Evolutionary conservation across 139 green algal genomes (phyloP), one percentile per base, ranked within the genome.

Genomic region (Eudorina sp.): DNA sequence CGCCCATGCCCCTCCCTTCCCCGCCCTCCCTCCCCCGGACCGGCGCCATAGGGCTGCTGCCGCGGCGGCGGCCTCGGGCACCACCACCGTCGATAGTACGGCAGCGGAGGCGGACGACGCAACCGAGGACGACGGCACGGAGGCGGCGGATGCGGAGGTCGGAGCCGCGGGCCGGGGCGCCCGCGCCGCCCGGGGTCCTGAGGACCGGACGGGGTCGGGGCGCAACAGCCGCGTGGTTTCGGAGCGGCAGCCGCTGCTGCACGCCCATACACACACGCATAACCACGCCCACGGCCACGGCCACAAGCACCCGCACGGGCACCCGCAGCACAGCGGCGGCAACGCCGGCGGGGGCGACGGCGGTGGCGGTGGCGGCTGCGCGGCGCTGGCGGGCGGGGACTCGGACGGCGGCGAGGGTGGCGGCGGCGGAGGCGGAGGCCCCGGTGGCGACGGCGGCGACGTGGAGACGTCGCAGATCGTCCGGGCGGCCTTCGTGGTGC

Each of bases 201-300:
- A 25, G 55, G 55, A 66, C 7, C 55, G 29, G 29, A 25, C 55
- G 23, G 62, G 6, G 27, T 25, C 62, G 23, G 62, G 27, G 19
- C 62, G 62, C 19, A 7, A n/a, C n/a, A n/a, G n/a, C 62, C 23
- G 62, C 31, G 34, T 25, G 34, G 66, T 31, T 53, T 13, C 34
- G 70, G 70, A 79, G 41, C 40, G 70, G 70, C 70, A 58, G 23
- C 70, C 70, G 21, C 70, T 79, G 70, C 43, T 79, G 43, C 70
- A 79, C 41, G 23, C 70, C 70, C 70, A 79, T 19, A 58, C 16
- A 14, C 58, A 68, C 58, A 29, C n/a, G n/a, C n/a, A n/a, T n/a
- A n/a, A n/a, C n/a, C n/a, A n/a, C n/a, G n/a, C n/a, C n/a, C n/a
- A n/a, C n/a, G n/a, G n/a, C n/a, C n/a, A n/a, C n/a, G n/a, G n/a